Evolutionary conservation across 768 basidiomycete species (phyloP), one percentile per base, ranked within the genome.

Genomic region (Mycena olivaceomarginata): DNA sequence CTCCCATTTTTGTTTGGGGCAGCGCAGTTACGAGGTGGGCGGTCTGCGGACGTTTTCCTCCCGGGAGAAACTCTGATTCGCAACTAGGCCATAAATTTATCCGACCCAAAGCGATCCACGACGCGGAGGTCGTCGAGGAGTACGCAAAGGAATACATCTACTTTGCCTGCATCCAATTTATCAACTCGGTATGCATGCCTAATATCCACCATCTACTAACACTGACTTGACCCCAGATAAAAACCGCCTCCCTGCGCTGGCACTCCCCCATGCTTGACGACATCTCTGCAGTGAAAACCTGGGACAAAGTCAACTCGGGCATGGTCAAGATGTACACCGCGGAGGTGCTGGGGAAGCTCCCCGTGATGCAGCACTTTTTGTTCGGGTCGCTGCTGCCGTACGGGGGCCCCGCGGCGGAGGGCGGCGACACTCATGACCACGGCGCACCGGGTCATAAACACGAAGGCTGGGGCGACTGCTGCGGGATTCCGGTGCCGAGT

Each of bases 231-330:
- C 15, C 16, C 40, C 77, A 98, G 96, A 96, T 99, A 79, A 99
- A 99, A 84, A 97, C 97, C 0, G 97, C 98, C 0, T 97, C 97
- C 0, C 89, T 99, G 0, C 91, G 97, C 67, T 99, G 98, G 98
- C 98, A 99, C 86, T 98, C 97, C 0, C 98, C 98, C 1, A 99
- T 99, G 98, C 91, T 99, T 9, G 97, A 99, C 84, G 98, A 99
- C 82, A 99, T 99, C 71, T 98, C 97, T 1, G 97, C 94, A 0
- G 97, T 96, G 5, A 97, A 95, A 85, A 94, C 95, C 12, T 99
- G 98, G 98, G 95, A 96, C 81, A 99, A 98, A 84, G 97, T 99
- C 79, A 99, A 99, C 84, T 86, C 89, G 7, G 98, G 98, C 5
- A 98, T 99, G 97, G 90, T 96, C 85, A 99, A 99, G 85, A 99